Base-by-base conservation (phyloP, 1,139 yeast species). In the Hyphopichia pseudoburtonii region DNA sequence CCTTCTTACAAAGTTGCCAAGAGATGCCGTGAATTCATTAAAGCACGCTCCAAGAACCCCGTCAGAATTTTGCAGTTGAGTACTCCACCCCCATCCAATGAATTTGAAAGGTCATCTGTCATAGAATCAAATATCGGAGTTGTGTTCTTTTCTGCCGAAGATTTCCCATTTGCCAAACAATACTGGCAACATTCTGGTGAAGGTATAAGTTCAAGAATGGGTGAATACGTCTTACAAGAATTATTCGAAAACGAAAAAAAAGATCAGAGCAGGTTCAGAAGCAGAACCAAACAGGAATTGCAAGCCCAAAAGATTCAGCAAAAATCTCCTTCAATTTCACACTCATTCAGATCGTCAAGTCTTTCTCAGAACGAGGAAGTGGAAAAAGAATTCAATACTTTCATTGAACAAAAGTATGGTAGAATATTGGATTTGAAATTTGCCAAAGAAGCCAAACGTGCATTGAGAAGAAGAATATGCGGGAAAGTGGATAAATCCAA, bases 101-200 rank as follows among this genome's bases (percentile, higher is more conserved):
- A 74, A 11, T 79, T 74, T 28, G 90, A 84, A 46, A 70, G 66
- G 39, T 73, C 80, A 2, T 75, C 74, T 41, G 70, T 80, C 40
- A 66, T 78, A 17, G 90, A 80, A 44, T 78, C 90, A 6, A 75
- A 76, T 35, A 76, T 90, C 39, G 86, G 92, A 0, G 86, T 81
- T 22, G 87, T 88, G 2, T 85, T 92, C 48, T 82, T 84, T 51
- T 87, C 87, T 0, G 66, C 71, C 2, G 54, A 63, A 2, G 78
- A 76, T 35, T 80, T 69, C 46, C 60, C 77, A 1, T 57, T 85
- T 5, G 92, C 94, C 24, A 89, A 88, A 56, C 80, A 80, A 50
- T 92, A 86, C 62, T 92, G 98, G 98, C 97, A 90, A 57, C 97
- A 90, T 53, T 72, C 95, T 0, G 98, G 98, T 23, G 97, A 92